These are phyloP conservation scores for Eleusine coracana DNA, from an alignment of 176 grass and related monocot species.

Conservation along the genomic window DNA sequence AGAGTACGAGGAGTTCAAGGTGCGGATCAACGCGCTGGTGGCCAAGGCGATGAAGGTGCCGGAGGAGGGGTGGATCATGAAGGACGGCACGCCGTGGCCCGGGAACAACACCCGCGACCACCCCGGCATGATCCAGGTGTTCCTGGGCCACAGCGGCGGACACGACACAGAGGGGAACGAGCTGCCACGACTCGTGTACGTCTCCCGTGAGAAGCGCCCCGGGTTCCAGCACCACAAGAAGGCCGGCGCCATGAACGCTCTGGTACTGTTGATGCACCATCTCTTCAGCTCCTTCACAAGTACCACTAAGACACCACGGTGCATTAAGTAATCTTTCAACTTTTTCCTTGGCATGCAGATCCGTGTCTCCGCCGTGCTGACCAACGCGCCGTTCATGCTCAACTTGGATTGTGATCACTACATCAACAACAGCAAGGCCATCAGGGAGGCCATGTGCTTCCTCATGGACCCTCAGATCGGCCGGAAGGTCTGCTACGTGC, in stretches of 20 bases:
- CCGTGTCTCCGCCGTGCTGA: constrained; percentile 95
- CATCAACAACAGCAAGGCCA: constrained; percentile 99
- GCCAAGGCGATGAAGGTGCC: constrained; percentile 93
- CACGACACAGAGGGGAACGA: constrained; percentile 95
- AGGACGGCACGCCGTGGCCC: constrained; percentile 96
- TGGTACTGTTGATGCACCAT: constrained; percentile 40
- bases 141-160: constrained; percentile 91
- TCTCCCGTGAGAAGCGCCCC: constrained; percentile 96
- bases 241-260: constrained; percentile 97
- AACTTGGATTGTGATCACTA: constrained; percentile 98
- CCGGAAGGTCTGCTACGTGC: constrained; percentile 84
- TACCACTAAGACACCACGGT: not conserved
- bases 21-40: constrained; percentile 90
- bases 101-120: constrained; percentile 99
- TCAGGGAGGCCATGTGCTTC: constrained; percentile 97
- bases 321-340: not conserved
- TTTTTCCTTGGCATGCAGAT: constrained; percentile 41
- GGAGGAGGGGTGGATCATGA: constrained; percentile 93
- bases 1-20: constrained; percentile 99
- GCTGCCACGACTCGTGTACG: constrained; percentile 90
- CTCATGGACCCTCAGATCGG: constrained; percentile 96
- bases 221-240: constrained; percentile 99
- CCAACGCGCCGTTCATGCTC: constrained; percentile 96
- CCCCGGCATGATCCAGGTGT: constrained; percentile 99
- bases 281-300: too few species aligned